These are phyloP conservation scores for Globisporangium paddicum DNA, from an alignment of 352 stramenopile genomes.

Conservation along the genomic window DNA sequence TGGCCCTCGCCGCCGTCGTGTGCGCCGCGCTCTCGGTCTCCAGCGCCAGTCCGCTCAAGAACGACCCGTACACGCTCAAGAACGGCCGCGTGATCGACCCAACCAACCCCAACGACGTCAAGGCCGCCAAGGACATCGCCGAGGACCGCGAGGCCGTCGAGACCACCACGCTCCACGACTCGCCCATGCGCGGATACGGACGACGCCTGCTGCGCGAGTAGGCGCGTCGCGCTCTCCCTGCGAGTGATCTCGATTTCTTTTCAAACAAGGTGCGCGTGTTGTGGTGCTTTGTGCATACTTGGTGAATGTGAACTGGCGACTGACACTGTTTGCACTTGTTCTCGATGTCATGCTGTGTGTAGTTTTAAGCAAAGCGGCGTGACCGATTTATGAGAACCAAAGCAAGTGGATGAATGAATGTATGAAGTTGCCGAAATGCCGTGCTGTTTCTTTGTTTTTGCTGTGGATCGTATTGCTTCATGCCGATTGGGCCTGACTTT, in stretches of 20 bases:
- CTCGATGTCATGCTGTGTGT: not conserved
- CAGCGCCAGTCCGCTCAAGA: not conserved
- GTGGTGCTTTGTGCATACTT: not conserved
- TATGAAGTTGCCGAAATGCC: not conserved
- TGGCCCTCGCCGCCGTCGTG: not conserved
- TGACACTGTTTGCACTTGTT: not conserved
- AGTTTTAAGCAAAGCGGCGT: not conserved
- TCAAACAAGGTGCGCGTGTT: not conserved
- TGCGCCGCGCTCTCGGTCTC: not conserved
- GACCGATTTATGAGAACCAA: not conserved
- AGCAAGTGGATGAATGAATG: not conserved
- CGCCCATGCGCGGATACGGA: slow-evolving; percentile 6
- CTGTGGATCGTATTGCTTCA: not conserved
- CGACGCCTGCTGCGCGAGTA: not conserved
- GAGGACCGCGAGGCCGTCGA: not conserved
- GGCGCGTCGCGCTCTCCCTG: not conserved
- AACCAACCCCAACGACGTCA: slow-evolving; percentile 1
- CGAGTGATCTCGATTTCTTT: not conserved
- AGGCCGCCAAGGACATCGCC: not conserved
- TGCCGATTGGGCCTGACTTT: too few relatives aligned
- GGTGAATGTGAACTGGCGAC: not conserved
- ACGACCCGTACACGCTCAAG: slow-evolving; percentile 8
- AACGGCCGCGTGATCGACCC: slow-evolving; percentile 7
- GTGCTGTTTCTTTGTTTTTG: not conserved
- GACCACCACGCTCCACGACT: slow-evolving; percentile 3